These are phyloP conservation scores for Phytophthora lateralis DNA, from an alignment of 352 stramenopile species.

Conservation along the genomic window DNA sequence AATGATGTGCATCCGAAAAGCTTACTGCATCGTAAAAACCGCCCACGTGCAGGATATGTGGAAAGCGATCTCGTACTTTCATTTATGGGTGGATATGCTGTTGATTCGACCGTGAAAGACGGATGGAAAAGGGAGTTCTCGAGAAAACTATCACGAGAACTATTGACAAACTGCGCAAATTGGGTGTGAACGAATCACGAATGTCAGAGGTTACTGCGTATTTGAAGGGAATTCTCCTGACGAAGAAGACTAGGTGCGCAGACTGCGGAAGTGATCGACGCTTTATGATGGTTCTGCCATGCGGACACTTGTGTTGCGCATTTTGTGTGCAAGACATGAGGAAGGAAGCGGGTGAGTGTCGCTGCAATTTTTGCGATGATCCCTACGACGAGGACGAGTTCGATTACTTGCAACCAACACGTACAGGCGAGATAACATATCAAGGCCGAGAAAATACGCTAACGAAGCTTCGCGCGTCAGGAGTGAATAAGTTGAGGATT, in stretches of 20 bases:
- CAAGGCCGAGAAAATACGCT: slow-evolving; percentile 50
- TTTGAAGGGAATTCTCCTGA: slow-evolving; percentile 37
- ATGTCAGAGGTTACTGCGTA: slow-evolving; percentile 39
- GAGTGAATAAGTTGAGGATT: slow-evolving; percentile 37
- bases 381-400: slow-evolving; percentile 28
- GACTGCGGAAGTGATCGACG: slow-evolving; percentile 72
- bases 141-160: slow-evolving; percentile 36
- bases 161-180: slow-evolving; percentile 35
- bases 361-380: slow-evolving; percentile 17
- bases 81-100: slow-evolving; percentile 45
- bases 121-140: neutral
- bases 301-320: slow-evolving; percentile 89
- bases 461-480: slow-evolving; percentile 32
- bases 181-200: slow-evolving; percentile 34
- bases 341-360: slow-evolving; percentile 7
- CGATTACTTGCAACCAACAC: slow-evolving; percentile 24
- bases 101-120: slow-evolving; percentile 36
- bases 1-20: slow-evolving; percentile 49
- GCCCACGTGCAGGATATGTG: slow-evolving; percentile 43
- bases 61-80: slow-evolving; percentile 49
- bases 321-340: slow-evolving; percentile 83
- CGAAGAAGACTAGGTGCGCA: slow-evolving; percentile 54
- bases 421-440: slow-evolving; percentile 21
- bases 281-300: slow-evolving; percentile 90
- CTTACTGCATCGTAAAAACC: slow-evolving; percentile 67